Evolutionary conservation across 345 rosid genomes (phyloP), one percentile per base, ranked within the genome.

Genomic region (Capsella bursapastoris): DNA sequence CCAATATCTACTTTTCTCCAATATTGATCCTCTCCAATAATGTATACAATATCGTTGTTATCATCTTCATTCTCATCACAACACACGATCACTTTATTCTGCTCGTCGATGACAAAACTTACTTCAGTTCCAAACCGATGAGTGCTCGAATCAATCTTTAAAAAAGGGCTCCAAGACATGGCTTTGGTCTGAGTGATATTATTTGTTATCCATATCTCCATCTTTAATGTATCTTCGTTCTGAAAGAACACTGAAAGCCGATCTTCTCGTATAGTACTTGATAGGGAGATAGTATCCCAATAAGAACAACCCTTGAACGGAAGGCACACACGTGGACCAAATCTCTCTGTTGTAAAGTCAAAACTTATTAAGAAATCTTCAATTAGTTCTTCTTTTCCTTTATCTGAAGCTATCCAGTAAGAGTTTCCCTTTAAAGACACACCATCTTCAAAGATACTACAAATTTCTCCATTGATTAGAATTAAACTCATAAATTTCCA

Each of bases 101-200:
- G 43, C 29, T 28, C 6, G 68, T 64, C 56, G 29, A 64, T 47
- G 41, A 48, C 29, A 10, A 45, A 59, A 37, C 47, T 18, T 3
- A 16, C 27, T 0, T 7, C 27, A 16, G 4, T 48, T 2, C 53
- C 27, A 48, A 48, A 48, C 53, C 53, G 27, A 16, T 48, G 10
- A 48, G 27, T 16, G 27, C 16, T 7, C 8, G n/a, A 7, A 48
- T 48, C 27, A 48, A 16, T 16, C 25, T 48, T 48, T 6, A 28
- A 29, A 28, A 28, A 58, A 4, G 6, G 41, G 64, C n/a, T 58
- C 64, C 64, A 60, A 60, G 65, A 15, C 64, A 58, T 35, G 64
- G n/a, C 8, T 35, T 58, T 16, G 45, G 45, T 10, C 28, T 58
- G n/a, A 18, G 4, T 16, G n/a, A 58, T 16, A 10, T 58, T 35